These are phyloP conservation scores for Penicillium paradoxum DNA, from an alignment of 495 filamentous ascomycete genomes.

Conservation along the genomic window DNA sequence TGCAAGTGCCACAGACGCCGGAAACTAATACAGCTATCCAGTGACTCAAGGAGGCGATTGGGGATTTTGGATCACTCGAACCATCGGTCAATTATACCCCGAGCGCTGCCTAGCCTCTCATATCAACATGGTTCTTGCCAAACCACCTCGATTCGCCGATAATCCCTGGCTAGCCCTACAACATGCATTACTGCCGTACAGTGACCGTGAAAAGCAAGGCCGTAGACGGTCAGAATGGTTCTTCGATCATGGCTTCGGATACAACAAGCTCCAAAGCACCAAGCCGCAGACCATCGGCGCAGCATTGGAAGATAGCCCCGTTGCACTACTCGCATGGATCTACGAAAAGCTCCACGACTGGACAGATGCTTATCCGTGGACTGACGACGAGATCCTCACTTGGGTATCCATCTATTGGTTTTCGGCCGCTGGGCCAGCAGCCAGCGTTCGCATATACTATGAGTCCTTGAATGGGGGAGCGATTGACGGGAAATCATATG, in stretches of 20 bases:
- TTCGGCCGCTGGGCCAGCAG: conserved; percentile 50
- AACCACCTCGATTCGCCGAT: conserved; percentile 13
- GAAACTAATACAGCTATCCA: conserved; percentile 6
- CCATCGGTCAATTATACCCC: conserved; percentile 53
- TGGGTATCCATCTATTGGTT: conserved; percentile 64
- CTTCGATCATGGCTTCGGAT: conserved; percentile 47
- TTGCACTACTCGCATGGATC: conserved; percentile 61
- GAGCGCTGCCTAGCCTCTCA: conserved; percentile 56
- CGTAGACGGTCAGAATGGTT: conserved; percentile 50
- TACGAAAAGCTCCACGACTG: conserved; percentile 67
- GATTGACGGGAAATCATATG: conserved; percentile 8
- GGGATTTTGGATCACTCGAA: conserved; percentile 58
- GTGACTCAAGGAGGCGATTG: conserved; percentile 65
- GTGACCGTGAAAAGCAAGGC: conserved; percentile 33
- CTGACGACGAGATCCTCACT: conserved; percentile 60
- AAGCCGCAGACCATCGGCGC: conserved; percentile 61
- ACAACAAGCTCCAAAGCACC: conserved; percentile 51
- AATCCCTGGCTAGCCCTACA: conserved; percentile 21
- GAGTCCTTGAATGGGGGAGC: conserved; percentile 36
- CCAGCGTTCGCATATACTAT: conserved; percentile 57
- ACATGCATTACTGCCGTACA: conserved; percentile 23
- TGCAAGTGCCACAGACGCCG: not conserved
- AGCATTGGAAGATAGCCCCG: conserved; percentile 53
- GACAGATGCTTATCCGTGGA: conserved; percentile 64
- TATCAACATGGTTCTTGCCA: conserved; percentile 54